These are phyloP conservation scores for Cutaneotrichosporon arboriforme DNA, from an alignment of 1,284 basidiomycete species.

Conservation along the genomic window DNA sequence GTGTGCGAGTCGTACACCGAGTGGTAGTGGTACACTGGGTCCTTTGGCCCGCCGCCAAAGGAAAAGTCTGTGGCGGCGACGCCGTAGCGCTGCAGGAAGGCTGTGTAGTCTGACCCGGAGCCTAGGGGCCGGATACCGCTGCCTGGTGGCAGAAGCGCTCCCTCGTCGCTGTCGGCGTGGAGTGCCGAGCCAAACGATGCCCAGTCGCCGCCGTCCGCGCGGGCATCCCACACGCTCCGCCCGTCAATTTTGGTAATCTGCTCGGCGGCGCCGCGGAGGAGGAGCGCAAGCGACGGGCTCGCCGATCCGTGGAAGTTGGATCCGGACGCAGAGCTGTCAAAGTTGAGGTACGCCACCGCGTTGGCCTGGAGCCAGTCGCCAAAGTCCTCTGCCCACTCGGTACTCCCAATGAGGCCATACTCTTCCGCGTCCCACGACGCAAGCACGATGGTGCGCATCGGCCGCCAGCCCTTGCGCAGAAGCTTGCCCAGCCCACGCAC, in stretches of 20 bases:
- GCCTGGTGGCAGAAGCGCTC: background rate
- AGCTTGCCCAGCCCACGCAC: constrained; percentile 74
- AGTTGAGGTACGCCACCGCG: constrained; percentile 80
- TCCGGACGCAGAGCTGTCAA: constrained; percentile 65
- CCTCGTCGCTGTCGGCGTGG: constrained; percentile 1
- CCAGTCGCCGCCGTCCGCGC: constrained; percentile 38
- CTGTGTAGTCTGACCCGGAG: constrained; percentile 63
- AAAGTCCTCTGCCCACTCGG: constrained; percentile 87
- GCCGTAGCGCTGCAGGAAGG: constrained; percentile 57
- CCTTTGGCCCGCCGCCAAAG: constrained; percentile 51
- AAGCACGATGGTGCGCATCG: constrained; percentile 78
- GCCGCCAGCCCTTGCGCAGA: constrained; percentile 74
- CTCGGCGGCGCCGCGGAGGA: constrained; percentile 63
- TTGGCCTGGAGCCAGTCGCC: constrained; percentile 68
- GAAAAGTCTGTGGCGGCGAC: constrained; percentile 48
- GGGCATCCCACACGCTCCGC: constrained; percentile 45
- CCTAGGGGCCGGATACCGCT: constrained; percentile 39
- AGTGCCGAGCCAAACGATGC: background rate
- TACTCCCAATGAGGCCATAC: constrained; percentile 81
- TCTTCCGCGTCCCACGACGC: constrained; percentile 93
- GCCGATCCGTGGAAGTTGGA: constrained; percentile 54
- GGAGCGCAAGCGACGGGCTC: constrained; percentile 61
- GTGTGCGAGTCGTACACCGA: constrained; percentile 66
- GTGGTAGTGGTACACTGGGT: constrained; percentile 69
- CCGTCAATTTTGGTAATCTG: constrained; percentile 57